A percentile compares a stretch with the other conserved stretches of the same genome.
These are phyloP conservation scores for Rhododendron henanense DNA, from an alignment of 148 eudicot genomes.

Conservation along the genomic window DNA sequence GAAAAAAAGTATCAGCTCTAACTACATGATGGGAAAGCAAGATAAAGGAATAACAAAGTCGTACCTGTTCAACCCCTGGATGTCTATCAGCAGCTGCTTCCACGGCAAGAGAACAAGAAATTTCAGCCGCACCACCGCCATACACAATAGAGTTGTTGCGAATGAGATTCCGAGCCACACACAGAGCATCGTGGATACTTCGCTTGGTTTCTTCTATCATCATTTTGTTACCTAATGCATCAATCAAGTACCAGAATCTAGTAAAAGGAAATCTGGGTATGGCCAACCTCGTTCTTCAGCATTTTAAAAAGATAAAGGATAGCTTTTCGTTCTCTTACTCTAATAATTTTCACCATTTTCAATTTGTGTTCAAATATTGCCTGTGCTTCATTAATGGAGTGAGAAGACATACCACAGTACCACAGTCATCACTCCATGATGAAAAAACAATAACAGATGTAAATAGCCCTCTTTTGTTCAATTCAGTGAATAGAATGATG, in stretches of 20 bases:
- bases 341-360: neutral
- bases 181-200: conserved; percentile 86
- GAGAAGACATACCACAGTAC: neutral
- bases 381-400: neutral
- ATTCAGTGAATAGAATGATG: neutral
- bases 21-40: neutral
- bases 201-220: conserved; percentile 97
- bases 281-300: neutral
- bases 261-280: neutral
- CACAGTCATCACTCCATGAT: neutral
- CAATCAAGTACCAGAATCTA: conserved; percentile 1
- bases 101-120: conserved; percentile 83
- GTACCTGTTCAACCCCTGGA: conserved; percentile 94
- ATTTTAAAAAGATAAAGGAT: neutral
- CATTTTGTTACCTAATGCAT: conserved; percentile 82
- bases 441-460: neutral
- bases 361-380: neutral
- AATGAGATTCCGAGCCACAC: conserved; percentile 86
- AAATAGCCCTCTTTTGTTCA: neutral
- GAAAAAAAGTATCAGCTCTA: neutral
- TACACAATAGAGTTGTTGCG: conserved; percentile 90
- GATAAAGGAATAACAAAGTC: neutral
- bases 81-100: conserved; percentile 88
- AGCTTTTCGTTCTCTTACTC: neutral
- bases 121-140: conserved; percentile 93